Conservation (phyloP, 1,284 basidiomycete genomes). For the Apiotrichum veenhuisii region DNA sequence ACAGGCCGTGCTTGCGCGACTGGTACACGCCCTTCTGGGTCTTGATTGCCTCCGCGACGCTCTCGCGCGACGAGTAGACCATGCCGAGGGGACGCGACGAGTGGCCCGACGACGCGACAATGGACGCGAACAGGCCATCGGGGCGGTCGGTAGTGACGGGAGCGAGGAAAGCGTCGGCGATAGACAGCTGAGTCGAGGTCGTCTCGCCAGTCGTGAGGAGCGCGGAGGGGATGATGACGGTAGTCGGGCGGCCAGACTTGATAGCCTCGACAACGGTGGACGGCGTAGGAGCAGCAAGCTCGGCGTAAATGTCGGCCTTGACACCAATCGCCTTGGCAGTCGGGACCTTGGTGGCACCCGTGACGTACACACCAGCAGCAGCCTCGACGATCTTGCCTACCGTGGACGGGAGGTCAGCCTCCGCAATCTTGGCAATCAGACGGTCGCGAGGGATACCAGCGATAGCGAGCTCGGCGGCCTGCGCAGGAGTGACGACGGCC, state of each 20-base stretch:
- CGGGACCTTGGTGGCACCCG: constrained; percentile 37
- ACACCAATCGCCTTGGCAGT: constrained; percentile 71
- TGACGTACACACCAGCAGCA: constrained; percentile 31
- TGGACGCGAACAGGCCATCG: constrained; percentile 89
- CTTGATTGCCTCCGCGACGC: constrained; percentile 78
- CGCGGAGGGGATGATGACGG: constrained; percentile 68
- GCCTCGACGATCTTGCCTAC: constrained; percentile 54
- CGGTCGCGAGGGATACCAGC: constrained; percentile 62
- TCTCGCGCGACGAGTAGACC: constrained; percentile 92
- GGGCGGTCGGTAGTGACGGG: constrained; percentile 78
- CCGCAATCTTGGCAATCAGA: constrained; percentile 68
- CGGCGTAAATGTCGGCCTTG: constrained; percentile 63
- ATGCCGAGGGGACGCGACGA: constrained; percentile 79
- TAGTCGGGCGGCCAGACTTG: constrained; percentile 64
- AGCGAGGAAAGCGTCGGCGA: constrained; percentile 82
- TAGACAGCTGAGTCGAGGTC: constrained; percentile 60
- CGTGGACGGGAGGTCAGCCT: constrained; percentile 63
- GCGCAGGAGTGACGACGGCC: constrained; percentile 64
- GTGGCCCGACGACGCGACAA: constrained; percentile 69
- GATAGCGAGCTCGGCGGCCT: constrained; percentile 59
- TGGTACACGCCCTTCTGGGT: constrained; percentile 94
- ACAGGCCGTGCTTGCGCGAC: constrained; percentile 90
- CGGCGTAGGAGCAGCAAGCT: constrained; percentile 51
- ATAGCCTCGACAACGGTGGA: constrained; percentile 55
- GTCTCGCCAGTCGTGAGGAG: constrained; percentile 61